phyloP scores from a whole-genome alignment of 331 rosid species.

The Phaseolus coccineus region DNA sequence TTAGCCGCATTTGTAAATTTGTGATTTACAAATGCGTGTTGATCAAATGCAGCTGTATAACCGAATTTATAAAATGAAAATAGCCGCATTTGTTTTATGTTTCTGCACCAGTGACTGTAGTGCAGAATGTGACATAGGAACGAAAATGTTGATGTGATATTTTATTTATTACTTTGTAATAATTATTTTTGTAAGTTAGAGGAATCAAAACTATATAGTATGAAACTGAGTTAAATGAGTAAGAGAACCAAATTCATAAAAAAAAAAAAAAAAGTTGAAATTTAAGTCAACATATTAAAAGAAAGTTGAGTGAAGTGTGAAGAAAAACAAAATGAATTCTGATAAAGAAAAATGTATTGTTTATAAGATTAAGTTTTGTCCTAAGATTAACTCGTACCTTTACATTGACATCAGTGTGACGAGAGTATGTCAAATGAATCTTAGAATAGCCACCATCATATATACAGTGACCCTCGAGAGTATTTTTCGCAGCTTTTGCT shows the following conservation, averaged over 20 bases:
- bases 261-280: constrained; percentile 27
- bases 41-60: no score
- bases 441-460: constrained; percentile 98
- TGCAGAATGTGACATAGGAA: no score
- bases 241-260: not conserved
- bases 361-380: constrained; percentile 60
- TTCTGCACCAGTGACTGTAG: no score
- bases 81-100: no score
- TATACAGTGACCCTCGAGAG: constrained; percentile 87
- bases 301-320: constrained; percentile 54
- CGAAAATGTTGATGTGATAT: no score
- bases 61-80: no score
- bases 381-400: constrained; percentile 82
- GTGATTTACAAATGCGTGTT: no score
- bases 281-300: constrained; percentile 6
- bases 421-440: constrained; percentile 99
- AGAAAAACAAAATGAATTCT: constrained; percentile 69
- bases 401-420: constrained; percentile 96
- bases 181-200: no score
- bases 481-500: constrained; percentile 82
- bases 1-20: no score
- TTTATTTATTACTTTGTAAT: no score
- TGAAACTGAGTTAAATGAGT: no score
- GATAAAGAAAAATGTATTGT: constrained; percentile 57
- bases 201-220: no score